These are phyloP conservation scores for Neurospora pannonica DNA, from an alignment of 495 filamentous ascomycete genomes.

Conservation along the genomic window DNA sequence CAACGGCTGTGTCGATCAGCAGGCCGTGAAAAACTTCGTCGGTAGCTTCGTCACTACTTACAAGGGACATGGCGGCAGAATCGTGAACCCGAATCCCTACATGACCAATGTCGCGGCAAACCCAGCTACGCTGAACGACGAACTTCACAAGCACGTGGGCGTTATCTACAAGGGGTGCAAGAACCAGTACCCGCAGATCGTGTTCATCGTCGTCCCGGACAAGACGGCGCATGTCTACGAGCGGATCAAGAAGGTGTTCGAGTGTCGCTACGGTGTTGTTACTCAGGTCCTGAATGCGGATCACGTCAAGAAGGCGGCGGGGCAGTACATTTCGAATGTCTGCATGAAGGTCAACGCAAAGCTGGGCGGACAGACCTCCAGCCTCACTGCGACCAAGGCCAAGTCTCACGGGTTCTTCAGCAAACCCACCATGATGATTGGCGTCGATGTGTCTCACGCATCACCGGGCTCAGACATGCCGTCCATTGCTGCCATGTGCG, in stretches of 20 bases:
- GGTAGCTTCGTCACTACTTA: slow-evolving; percentile 52
- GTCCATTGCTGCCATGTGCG: slow-evolving; percentile 80
- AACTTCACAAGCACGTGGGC: not conserved
- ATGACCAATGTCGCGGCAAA: not conserved
- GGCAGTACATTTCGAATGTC: slow-evolving; percentile 82
- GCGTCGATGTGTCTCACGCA: slow-evolving; percentile 82
- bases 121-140: not conserved
- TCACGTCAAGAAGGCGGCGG: slow-evolving; percentile 51
- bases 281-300: slow-evolving; percentile 59
- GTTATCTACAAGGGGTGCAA: not conserved
- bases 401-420: slow-evolving; percentile 29
- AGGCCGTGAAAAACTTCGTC: slow-evolving; percentile 47
- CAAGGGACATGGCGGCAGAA: slow-evolving; percentile 58
- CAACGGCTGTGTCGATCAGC: slow-evolving; percentile 19
- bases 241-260: slow-evolving; percentile 71
- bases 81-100: slow-evolving; percentile 34
- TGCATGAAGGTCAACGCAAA: slow-evolving; percentile 94
- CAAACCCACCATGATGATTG: slow-evolving; percentile 63
- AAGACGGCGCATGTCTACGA: slow-evolving; percentile 59
- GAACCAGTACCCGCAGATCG: slow-evolving; percentile 42
- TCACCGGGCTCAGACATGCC: slow-evolving; percentile 50
- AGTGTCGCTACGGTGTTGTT: slow-evolving; percentile 68
- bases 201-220: slow-evolving; percentile 63
- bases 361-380: slow-evolving; percentile 68
- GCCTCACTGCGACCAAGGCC: slow-evolving; percentile 11